phyloP scores from a whole-genome alignment of 179 eudicot genomes.

The Pouteria campechiana region DNA sequence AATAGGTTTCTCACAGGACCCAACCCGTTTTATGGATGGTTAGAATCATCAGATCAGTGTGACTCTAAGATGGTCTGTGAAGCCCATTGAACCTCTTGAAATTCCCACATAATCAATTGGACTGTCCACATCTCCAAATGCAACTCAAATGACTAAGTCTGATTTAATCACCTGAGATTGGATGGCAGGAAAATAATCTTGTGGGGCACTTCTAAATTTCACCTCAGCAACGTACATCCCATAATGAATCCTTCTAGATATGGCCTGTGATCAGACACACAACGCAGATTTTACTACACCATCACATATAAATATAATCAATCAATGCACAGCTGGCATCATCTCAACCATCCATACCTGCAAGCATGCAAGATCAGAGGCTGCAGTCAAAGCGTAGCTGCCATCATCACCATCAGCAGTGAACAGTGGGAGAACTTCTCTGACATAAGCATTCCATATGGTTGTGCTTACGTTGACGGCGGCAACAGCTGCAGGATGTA shows the following conservation, averaged over 20 bases:
- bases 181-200: conserved; percentile 56
- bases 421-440: conserved; percentile 44
- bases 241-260: conserved; percentile 78
- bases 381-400: conserved; percentile 44
- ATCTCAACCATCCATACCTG: conserved; percentile 56
- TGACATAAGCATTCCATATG: conserved; percentile 59
- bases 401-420: conserved; percentile 60
- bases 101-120: too few species aligned
- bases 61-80: too few species aligned
- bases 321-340: too few species aligned
- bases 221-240: conserved; percentile 88
- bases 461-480: conserved; percentile 47
- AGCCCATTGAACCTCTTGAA: too few species aligned
- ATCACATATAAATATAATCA: not conserved
- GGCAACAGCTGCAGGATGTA: conserved; percentile 53
- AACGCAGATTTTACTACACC: not conserved
- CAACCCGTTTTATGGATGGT: too few species aligned
- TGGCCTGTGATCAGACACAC: conserved; percentile 30
- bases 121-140: not conserved
- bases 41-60: too few species aligned
- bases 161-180: conserved; percentile 47
- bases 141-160: too few species aligned
- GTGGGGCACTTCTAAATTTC: conserved; percentile 49
- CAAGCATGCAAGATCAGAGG: conserved; percentile 58
- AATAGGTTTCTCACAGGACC: too few species aligned